Conservation (phyloP, 2,329 filamentous ascomycete species). For the Tolypocladium paradoxum region DNA sequence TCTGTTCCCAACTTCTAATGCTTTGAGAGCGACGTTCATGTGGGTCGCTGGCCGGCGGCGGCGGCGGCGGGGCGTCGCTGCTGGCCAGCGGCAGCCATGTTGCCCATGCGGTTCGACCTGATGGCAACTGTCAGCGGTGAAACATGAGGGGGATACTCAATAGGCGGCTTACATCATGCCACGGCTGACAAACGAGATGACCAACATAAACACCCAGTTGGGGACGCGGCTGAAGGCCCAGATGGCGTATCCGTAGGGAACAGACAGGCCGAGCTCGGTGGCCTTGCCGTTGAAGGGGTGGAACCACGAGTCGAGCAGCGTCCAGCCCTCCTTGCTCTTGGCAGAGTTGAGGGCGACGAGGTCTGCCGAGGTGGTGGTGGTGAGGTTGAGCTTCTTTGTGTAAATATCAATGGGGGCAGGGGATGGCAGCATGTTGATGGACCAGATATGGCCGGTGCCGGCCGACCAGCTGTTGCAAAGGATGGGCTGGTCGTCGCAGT, state of each 20-base stretch:
- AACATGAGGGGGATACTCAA: neutral
- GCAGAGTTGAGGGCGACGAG: conserved; percentile 48
- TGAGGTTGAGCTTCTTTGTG: conserved; percentile 57
- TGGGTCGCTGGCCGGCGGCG: conserved; percentile 1
- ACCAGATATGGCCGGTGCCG: conserved; percentile 53
- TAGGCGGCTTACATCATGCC: conserved; percentile 56
- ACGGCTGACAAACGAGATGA: conserved; percentile 62
- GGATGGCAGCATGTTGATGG: conserved; percentile 55
- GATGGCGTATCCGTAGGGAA: conserved; percentile 57
- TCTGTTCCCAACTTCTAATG: neutral
- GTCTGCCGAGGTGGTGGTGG: conserved; percentile 53
- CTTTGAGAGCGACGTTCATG: neutral
- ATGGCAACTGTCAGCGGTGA: neutral
- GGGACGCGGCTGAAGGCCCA: conserved; percentile 57
- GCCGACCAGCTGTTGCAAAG: conserved; percentile 67
- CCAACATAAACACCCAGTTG: conserved; percentile 70
- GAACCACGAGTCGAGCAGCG: conserved; percentile 51
- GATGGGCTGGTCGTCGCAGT: conserved; percentile 65
- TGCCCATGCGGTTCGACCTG: conserved; percentile 27
- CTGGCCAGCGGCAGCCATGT: conserved; percentile 1
- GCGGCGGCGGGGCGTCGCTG: conserved; percentile 7
- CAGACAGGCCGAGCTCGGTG: conserved; percentile 48
- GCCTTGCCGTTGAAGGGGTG: conserved; percentile 65
- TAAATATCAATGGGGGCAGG: conserved; percentile 54
- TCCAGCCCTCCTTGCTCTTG: conserved; percentile 36